These are phyloP conservation scores for Scedosporium apiospermum DNA, from an alignment of 2,329 filamentous ascomycete species.

Conservation along the genomic window DNA sequence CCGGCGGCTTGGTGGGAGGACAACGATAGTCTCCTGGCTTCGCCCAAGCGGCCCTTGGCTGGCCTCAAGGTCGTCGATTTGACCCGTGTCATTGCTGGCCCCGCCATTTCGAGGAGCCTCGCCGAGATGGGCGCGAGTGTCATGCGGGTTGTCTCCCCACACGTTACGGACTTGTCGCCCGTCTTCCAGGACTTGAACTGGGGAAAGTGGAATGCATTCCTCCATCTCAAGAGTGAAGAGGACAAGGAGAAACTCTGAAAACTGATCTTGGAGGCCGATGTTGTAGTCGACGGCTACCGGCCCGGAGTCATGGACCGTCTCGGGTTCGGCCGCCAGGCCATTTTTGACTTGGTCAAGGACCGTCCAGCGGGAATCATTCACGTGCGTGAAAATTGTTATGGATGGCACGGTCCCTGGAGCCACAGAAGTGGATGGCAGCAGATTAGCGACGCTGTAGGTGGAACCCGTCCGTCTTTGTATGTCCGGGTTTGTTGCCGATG, in stretches of 20 bases:
- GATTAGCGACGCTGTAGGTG: conserved; percentile 19
- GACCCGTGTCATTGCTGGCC: conserved; percentile 24
- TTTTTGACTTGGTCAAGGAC: conserved; percentile 7
- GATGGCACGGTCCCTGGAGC: conserved; percentile 21
- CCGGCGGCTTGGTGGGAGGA: background rate
- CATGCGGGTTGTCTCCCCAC: conserved; percentile 20
- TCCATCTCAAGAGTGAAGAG: conserved; percentile 20
- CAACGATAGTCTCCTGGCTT: background rate
- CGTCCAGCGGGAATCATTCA: conserved; percentile 19
- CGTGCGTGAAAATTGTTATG: conserved; percentile 25
- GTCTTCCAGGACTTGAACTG: conserved; percentile 23
- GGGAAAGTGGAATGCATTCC: conserved; percentile 22
- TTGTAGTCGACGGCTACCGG: conserved; percentile 25
- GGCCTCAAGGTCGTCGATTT: conserved; percentile 24
- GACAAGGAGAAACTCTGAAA: conserved; percentile 13
- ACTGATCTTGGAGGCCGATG: conserved; percentile 21
- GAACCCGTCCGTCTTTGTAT: background rate
- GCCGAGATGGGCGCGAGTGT: conserved; percentile 24
- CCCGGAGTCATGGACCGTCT: conserved; percentile 20
- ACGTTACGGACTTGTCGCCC: conserved; percentile 20
- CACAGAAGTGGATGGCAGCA: conserved; percentile 26
- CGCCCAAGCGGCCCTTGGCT: conserved; percentile 16
- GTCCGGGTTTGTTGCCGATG: no score
- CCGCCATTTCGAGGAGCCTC: conserved; percentile 21
- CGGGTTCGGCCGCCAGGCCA: conserved; percentile 16